phyloP scores from a whole-genome alignment of 495 filamentous ascomycete genomes.

The Lepraria neglecta region DNA sequence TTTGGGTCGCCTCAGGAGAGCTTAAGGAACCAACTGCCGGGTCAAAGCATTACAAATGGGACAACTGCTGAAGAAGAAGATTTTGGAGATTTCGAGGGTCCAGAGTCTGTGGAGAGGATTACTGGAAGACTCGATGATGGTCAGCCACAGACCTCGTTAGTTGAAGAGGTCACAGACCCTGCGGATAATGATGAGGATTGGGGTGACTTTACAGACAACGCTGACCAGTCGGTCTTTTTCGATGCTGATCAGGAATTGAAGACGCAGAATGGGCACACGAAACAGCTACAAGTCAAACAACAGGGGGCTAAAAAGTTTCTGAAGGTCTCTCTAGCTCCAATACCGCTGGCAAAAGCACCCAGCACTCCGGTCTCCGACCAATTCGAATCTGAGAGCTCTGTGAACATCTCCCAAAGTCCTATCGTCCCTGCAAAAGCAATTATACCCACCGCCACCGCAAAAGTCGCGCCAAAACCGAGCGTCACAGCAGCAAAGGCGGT shows the following conservation, averaged over 20 bases:
- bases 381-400: neutral
- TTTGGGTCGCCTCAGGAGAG: constrained; percentile 43
- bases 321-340: neutral
- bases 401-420: neutral
- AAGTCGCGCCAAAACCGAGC: neutral
- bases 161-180: neutral
- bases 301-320: neutral
- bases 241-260: constrained; percentile 24
- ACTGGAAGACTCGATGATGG: neutral
- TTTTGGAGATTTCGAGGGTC: constrained; percentile 70
- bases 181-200: constrained; percentile 46
- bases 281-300: constrained; percentile 10
- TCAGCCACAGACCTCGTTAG: neutral
- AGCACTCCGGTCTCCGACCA: neutral
- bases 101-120: constrained; percentile 28
- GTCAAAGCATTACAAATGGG: constrained; percentile 26
- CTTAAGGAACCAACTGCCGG: neutral
- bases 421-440: neutral
- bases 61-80: constrained; percentile 56
- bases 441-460: neutral
- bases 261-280: constrained; percentile 15
- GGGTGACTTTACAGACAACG: constrained; percentile 44
- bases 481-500: neutral
- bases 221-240: constrained; percentile 30
- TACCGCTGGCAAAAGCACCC: neutral